Conservation (phyloP, 768 basidiomycete genomes). For the Lentinula edodes region DNA sequence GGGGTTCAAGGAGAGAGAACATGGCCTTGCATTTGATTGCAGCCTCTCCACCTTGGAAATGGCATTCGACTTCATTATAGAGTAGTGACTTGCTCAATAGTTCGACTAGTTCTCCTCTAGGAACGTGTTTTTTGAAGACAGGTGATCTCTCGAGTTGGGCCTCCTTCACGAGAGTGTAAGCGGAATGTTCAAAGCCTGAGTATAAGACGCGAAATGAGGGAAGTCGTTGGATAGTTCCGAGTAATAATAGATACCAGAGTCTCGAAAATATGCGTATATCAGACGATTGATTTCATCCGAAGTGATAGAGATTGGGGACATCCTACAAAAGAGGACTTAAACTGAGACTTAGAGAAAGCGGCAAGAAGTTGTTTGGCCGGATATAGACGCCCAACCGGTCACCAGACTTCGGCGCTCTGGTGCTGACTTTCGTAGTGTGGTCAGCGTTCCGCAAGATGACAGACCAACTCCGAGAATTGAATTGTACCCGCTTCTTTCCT, state of each 20-base stretch:
- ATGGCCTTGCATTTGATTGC: constrained; percentile 59
- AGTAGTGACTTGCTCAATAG: constrained; percentile 76
- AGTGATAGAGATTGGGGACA: constrained; percentile 54
- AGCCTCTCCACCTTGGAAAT: constrained; percentile 64
- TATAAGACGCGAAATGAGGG: constrained; percentile 6
- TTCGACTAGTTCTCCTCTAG: constrained; percentile 77
- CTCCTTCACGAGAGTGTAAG: constrained; percentile 76
- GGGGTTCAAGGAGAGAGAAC: constrained; percentile 73
- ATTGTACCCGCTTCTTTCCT: background rate
- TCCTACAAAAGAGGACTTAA: constrained; percentile 11
- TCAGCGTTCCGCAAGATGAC: background rate
- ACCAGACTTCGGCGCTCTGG: background rate
- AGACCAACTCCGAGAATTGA: background rate
- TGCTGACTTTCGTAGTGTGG: too few relatives aligned
- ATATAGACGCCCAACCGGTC: background rate
- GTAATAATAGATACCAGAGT: constrained; percentile 53
- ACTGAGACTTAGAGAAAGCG: background rate
- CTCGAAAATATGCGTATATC: constrained; percentile 78
- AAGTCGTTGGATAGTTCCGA: background rate
- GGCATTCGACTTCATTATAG: constrained; percentile 78
- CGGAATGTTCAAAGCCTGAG: constrained; percentile 74
- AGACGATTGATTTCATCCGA: constrained; percentile 85
- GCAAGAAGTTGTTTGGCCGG: background rate
- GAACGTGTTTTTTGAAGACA: constrained; percentile 62
- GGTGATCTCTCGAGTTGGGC: constrained; percentile 65